Evolutionary conservation across 2,329 filamentous ascomycete genomes (phyloP), one percentile per base, ranked within the genome.

Genomic region (Sporothrix brasiliensis): DNA sequence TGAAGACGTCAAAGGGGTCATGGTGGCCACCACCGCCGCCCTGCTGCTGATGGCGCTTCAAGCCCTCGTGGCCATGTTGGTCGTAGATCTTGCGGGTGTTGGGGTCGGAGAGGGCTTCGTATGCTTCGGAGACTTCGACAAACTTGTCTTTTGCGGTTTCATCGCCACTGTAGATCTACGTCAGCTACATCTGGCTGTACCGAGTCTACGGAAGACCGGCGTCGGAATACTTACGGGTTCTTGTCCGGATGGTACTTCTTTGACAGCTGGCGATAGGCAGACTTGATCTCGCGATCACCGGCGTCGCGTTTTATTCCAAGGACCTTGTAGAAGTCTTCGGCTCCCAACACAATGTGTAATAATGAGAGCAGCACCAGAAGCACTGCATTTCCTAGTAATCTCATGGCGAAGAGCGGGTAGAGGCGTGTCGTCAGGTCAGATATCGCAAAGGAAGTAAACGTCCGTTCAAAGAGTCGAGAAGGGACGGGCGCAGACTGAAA

Each of bases 191-290:
- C 63, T 50, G 16, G 14, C 21, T 16, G 21, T 1, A 47, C 34
- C 44, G 16, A 53, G 56, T 16, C 66, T 13, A 4, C 41, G 41
- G 41, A 9, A 44, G 41, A 44, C 41, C 63, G 60, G 70, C 67
- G 58, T 69, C 21, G 14, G 53, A 6, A 30, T 19, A 83, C 91
- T 76, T 87, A 95, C 91, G 94, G 93, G 77, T 98, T 98, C 87
- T 99, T 99, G 81, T 99, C 95, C 3, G 95, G 95, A 78, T 99
- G 95, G 80, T 87, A 97, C 79, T 96, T 97, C 81, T 98, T 98
- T 83, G 92, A 96, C 13, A 99, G 85, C 72, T 89, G 90, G 72
- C 94, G 89, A 81, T 99, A 99, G 27, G 95, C 94, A 60, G 92
- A 91, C 81, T 99, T 99, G 79, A 99, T 91, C 76, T 98, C 91